phyloP scores from a whole-genome alignment of 176 grass and related monocot genomes.

The Chrysopogon serrulatus region DNA sequence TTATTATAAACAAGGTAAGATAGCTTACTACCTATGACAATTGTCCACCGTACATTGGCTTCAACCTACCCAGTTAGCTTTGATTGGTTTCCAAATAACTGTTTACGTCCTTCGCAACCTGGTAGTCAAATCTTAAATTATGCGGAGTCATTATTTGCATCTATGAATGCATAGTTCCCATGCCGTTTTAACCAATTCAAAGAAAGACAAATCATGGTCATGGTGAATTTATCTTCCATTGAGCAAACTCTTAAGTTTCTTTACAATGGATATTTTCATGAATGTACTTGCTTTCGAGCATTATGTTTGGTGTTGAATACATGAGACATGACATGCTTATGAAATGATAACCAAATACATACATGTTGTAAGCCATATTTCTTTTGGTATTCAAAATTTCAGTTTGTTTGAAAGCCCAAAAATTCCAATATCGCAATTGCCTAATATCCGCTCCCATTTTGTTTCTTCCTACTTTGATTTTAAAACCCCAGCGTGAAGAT shows the following conservation, averaged over 20 bases:
- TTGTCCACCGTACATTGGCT: neutral
- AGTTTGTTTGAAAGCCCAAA: neutral
- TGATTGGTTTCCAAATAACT: neutral
- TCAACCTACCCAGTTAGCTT: neutral
- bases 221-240: neutral
- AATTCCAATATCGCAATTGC: neutral
- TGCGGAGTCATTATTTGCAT: neutral
- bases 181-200: neutral
- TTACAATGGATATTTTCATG: neutral
- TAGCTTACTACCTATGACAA: neutral
- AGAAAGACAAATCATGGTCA: neutral
- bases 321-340: neutral
- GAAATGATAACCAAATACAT: neutral
- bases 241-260: neutral
- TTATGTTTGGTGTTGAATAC: conserved; percentile 18
- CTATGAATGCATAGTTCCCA: neutral
- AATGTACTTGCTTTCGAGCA: conserved; percentile 6
- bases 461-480: conserved; percentile 1
- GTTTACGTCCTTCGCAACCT: neutral
- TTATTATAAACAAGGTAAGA: neutral
- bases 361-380: neutral
- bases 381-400: neutral
- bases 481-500: conserved; percentile 78
- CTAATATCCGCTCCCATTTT: neutral
- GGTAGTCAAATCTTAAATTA: neutral